phyloP scores from a whole-genome alignment of 2,329 filamentous ascomycete genomes.

The Clonostachys rosea region DNA sequence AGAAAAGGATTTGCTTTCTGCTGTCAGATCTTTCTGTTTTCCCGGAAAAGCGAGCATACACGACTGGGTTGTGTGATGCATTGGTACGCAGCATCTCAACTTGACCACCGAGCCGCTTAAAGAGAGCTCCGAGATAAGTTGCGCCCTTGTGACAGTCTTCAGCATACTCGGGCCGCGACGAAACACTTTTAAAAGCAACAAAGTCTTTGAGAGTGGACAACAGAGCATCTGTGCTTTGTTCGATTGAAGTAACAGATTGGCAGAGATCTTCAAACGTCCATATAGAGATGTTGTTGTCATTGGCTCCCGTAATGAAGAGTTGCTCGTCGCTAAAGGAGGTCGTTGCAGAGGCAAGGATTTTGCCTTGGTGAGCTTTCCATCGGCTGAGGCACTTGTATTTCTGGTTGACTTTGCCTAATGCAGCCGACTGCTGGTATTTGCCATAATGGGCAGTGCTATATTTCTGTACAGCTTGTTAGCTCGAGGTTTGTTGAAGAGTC shows the following conservation, averaged over 20 bases:
- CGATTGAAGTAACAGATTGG: conserved; percentile 26
- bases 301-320: conserved; percentile 93
- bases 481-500: background rate
- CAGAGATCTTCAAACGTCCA: conserved; percentile 65
- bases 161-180: conserved; percentile 77
- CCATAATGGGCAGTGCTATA: conserved; percentile 63
- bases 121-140: conserved; percentile 82
- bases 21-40: conserved; percentile 60
- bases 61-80: conserved; percentile 82
- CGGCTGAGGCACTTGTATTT: conserved; percentile 76
- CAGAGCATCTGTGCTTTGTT: conserved; percentile 39
- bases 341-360: conserved; percentile 80
- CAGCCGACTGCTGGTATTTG: conserved; percentile 40
- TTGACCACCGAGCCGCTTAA: conserved; percentile 85
- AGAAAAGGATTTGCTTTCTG: conserved; percentile 88
- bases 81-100: conserved; percentile 87
- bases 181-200: conserved; percentile 87
- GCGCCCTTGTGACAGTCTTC: conserved; percentile 92
- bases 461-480: conserved; percentile 38
- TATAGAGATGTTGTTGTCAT: conserved; percentile 82
- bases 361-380: conserved; percentile 81
- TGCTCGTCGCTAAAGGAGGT: conserved; percentile 65
- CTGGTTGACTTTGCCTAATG: conserved; percentile 58
- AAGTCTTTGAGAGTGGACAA: conserved; percentile 78
- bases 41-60: conserved; percentile 81